Percentiles rank a stretch among this genome's conserved stretches.
phyloP scores from a whole-genome alignment of 768 basidiomycete genomes.

The Hortiboletus flavorubellus region DNA sequence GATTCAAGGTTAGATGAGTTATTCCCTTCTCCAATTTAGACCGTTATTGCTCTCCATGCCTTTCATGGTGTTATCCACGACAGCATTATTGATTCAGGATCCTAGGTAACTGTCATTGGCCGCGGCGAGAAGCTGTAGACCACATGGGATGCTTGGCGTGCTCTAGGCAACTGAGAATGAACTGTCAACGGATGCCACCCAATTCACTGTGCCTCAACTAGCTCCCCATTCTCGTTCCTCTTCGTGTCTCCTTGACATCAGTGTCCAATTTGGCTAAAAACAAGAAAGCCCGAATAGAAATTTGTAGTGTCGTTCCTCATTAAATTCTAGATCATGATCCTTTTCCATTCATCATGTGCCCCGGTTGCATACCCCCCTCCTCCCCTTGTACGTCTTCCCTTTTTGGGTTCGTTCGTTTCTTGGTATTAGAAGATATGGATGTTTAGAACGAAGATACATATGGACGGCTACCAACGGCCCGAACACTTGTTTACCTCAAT shows the following conservation, averaged over 20 bases:
- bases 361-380: neutral
- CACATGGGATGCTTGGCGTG: neutral
- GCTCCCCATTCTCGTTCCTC: neutral
- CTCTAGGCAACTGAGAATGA: neutral
- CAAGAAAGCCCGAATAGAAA: neutral
- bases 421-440: neutral
- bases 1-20: constrained; percentile 65
- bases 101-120: constrained; percentile 57
- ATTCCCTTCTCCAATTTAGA: neutral
- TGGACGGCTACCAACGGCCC: neutral
- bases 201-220: constrained; percentile 3
- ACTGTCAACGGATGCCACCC: constrained; percentile 9
- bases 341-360: no score
- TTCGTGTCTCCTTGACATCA: neutral
- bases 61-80: constrained; percentile 8
- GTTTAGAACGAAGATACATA: neutral
- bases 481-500: neutral
- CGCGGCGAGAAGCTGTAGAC: constrained; percentile 44
- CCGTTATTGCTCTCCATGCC: neutral
- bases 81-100: constrained; percentile 1
- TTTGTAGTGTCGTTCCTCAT: neutral
- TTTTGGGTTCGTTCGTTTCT: neutral
- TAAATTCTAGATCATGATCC: neutral
- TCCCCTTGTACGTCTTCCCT: neutral
- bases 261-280: constrained; percentile 13